These are phyloP conservation scores for Dovyalis caffra DNA, from an alignment of 345 rosid genomes.

Conservation along the genomic window DNA sequence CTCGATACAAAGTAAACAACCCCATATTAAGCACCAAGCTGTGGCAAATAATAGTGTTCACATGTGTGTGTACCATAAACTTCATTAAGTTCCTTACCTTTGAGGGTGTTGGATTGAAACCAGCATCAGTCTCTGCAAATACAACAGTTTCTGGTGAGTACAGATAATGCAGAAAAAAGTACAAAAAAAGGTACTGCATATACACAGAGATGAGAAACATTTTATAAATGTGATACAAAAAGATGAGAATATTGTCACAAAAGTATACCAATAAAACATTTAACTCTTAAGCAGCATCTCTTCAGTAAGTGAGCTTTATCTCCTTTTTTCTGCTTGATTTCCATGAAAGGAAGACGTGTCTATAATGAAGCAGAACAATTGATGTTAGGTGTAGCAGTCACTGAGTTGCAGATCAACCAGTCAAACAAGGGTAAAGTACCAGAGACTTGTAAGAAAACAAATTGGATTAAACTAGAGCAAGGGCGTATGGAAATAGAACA, in stretches of 20 bases:
- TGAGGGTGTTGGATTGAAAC: slow-evolving; percentile 65
- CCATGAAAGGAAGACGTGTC: slow-evolving; percentile 69
- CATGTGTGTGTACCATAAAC: no score
- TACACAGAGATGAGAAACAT: background rate
- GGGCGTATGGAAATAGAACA: no score
- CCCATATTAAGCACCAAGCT: background rate
- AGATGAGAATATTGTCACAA: background rate
- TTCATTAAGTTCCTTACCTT: slow-evolving; percentile 40
- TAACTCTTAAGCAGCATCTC: slow-evolving; percentile 62
- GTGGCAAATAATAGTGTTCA: background rate
- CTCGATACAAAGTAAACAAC: no score
- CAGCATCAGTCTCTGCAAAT: slow-evolving; percentile 73
- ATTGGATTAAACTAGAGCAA: no score
- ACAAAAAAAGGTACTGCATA: background rate
- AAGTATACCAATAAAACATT: slow-evolving; percentile 63
- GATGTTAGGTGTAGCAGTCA: background rate
- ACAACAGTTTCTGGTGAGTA: slow-evolving; percentile 4
- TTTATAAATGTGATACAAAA: background rate
- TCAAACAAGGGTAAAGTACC: no score
- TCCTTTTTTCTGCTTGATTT: slow-evolving; percentile 47
- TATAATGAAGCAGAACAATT: slow-evolving; percentile 18
- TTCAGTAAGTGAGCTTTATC: slow-evolving; percentile 47
- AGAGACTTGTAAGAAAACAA: no score
- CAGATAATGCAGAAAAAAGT: background rate
- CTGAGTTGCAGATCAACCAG: no score